Evolutionary conservation across 1,284 basidiomycete species (phyloP), one percentile per base, ranked within the genome.

Genomic region (Rhizoctonia solani): DNA sequence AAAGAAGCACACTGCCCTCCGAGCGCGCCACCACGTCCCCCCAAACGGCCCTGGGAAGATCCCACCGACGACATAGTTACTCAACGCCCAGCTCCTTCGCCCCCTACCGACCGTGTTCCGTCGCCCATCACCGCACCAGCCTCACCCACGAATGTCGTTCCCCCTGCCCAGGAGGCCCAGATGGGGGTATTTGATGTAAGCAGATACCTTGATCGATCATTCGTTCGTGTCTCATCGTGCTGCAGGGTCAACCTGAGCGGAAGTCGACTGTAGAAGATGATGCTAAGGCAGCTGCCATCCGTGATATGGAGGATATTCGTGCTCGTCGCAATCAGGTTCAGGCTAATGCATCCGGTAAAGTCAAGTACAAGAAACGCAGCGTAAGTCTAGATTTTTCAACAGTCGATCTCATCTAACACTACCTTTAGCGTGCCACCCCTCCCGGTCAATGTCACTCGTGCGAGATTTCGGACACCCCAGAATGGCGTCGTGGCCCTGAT

Each of bases 401-500:
- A 27, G 29, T 46, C 27, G 42, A 21, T 49, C 41, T 42, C 42
- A 47, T n/a, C 41, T 44, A n/a, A 49, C 30, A 21, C 30, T 23
- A 23, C 23, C 23, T 54, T 37, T 39, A 61, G 58, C 49, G 49
- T 23, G 69, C 70, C 23, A 49, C 66, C 25, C 50, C 67, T n/a
- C 69, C 69, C 25, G 69, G 69, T 21, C 32, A 61, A 23, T 71
- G 70, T 47, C 54, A 66, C 46, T 68, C 69, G 21, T 71, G 70
- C 47, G 39, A 54, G 21, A 69, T 47, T 34, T 41, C 49, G n/a
- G 70, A 71, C 41, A 70, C 70, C n/a, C 70, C 70, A 27, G 70
- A 71, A 55, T 71, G 70, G 70, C 54, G 70, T 52, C 56, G 70
- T 42, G 70, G 70, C 44, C 70, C 70, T 21, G 59, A 71, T 52